A percentile compares a stretch with the other conserved stretches of the same genome.
These are phyloP conservation scores for Trichoderma koningii DNA, from an alignment of 2,329 filamentous ascomycete genomes.

Conservation along the genomic window DNA sequence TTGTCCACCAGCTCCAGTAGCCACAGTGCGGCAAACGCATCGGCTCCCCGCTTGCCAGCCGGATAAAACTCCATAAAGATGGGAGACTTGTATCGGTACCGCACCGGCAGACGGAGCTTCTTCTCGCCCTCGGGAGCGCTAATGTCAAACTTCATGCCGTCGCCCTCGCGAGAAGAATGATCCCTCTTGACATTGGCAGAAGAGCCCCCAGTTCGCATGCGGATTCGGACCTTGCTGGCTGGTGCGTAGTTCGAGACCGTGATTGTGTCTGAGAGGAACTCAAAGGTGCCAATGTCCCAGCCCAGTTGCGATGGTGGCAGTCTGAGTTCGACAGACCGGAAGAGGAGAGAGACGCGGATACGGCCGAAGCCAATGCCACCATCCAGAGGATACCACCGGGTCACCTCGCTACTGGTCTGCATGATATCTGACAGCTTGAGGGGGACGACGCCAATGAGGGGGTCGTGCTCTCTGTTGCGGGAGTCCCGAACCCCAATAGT, in stretches of 20 bases:
- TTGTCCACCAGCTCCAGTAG: slow-evolving; percentile 81
- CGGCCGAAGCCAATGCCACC: slow-evolving; percentile 92
- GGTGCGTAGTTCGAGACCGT: slow-evolving; percentile 64
- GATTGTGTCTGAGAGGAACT: slow-evolving; percentile 75
- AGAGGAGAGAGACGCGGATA: slow-evolving; percentile 82
- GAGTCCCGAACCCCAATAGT: slow-evolving; percentile 88
- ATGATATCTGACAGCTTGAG: slow-evolving; percentile 87
- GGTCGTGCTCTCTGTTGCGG: slow-evolving; percentile 88
- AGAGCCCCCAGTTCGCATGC: slow-evolving; percentile 81
- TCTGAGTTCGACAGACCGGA: slow-evolving; percentile 83
- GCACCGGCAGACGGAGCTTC: slow-evolving; percentile 77
- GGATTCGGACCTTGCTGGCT: slow-evolving; percentile 70
- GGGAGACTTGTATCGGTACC: slow-evolving; percentile 85
- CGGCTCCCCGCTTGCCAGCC: slow-evolving; percentile 66
- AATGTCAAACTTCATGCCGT: slow-evolving; percentile 54
- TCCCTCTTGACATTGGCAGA: slow-evolving; percentile 68
- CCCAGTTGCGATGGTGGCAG: slow-evolving; percentile 84
- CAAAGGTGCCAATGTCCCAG: slow-evolving; percentile 94
- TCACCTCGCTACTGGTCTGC: slow-evolving; percentile 80
- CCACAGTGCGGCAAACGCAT: slow-evolving; percentile 82
- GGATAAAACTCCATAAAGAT: slow-evolving; percentile 85
- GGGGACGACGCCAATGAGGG: slow-evolving; percentile 88
- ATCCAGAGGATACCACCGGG: slow-evolving; percentile 94
- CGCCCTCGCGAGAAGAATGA: slow-evolving; percentile 62
- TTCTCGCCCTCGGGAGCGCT: slow-evolving; percentile 44